A percentile compares a stretch with the other conserved stretches of the same genome.
phyloP scores from a whole-genome alignment of 2,329 filamentous ascomycete genomes.

The Tolypocladium pustulatum region DNA sequence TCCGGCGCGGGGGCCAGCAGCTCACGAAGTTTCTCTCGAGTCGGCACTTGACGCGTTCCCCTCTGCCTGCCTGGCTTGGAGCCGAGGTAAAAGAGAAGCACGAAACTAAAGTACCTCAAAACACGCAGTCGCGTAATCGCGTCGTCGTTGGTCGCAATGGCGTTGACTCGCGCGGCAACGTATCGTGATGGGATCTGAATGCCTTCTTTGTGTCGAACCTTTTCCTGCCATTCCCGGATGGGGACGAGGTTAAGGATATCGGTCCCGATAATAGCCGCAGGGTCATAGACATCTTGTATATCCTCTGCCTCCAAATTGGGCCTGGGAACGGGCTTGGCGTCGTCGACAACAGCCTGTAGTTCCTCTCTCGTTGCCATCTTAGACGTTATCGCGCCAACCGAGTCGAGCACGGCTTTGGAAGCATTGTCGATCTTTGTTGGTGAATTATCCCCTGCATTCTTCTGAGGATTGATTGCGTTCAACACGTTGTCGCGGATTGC shows the following conservation, averaged over 20 bases:
- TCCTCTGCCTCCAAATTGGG: conserved; percentile 57
- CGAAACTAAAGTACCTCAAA: conserved; percentile 48
- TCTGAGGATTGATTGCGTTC: conserved; percentile 53
- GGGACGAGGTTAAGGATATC: conserved; percentile 58
- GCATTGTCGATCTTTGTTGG: conserved; percentile 44
- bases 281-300: conserved; percentile 63
- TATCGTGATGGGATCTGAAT: conserved; percentile 50
- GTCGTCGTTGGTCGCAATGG: conserved; percentile 41
- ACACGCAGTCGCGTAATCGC: conserved; percentile 44
- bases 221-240: conserved; percentile 65
- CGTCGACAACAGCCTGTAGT: conserved; percentile 53
- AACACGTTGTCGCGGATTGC: conserved; percentile 57
- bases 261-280: conserved; percentile 53
- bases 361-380: conserved; percentile 59
- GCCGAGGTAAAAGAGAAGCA: conserved; percentile 41
- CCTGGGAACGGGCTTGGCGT: conserved; percentile 61
- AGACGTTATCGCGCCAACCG: conserved; percentile 49
- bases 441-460: conserved; percentile 20
- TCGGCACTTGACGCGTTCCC: conserved; percentile 41
- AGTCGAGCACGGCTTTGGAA: conserved; percentile 49
- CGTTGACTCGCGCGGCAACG: conserved; percentile 51
- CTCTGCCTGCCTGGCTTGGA: conserved; percentile 35
- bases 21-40: conserved; percentile 50
- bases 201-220: conserved; percentile 45
- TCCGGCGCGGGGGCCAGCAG: conserved; percentile 47